phyloP scores from a whole-genome alignment of 2,329 filamentous ascomycete genomes.

The Aspergillus phoenicis region DNA sequence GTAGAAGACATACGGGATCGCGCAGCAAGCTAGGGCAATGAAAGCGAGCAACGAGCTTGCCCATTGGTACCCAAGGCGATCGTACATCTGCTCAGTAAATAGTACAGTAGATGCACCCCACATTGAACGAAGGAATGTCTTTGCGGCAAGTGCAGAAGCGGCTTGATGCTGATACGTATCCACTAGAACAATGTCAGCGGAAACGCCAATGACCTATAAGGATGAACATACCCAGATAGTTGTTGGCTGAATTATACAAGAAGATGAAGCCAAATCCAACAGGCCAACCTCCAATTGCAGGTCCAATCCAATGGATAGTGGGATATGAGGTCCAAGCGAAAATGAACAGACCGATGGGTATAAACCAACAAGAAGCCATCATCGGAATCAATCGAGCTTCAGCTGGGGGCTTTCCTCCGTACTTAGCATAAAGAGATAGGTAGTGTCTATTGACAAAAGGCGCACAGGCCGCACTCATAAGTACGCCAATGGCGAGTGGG shows the following conservation, averaged over 20 bases:
- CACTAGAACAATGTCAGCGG: slow-evolving; percentile 41
- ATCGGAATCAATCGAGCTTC: slow-evolving; percentile 80
- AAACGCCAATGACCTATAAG: background rate
- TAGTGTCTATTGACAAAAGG: slow-evolving; percentile 83
- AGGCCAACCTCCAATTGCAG: slow-evolving; percentile 68
- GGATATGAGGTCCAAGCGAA: slow-evolving; percentile 71
- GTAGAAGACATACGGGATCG: slow-evolving; percentile 82
- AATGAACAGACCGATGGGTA: slow-evolving; percentile 67
- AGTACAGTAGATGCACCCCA: slow-evolving; percentile 78
- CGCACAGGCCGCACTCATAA: slow-evolving; percentile 66
- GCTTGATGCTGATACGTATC: slow-evolving; percentile 73
- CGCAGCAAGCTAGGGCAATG: slow-evolving; percentile 74
- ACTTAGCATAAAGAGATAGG: slow-evolving; percentile 61
- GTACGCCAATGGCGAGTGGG: slow-evolving; percentile 74
- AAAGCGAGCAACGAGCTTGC: slow-evolving; percentile 73
- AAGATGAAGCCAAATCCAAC: slow-evolving; percentile 83
- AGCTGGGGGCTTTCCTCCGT: slow-evolving; percentile 73
- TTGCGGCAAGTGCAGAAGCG: slow-evolving; percentile 77
- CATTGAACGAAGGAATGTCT: slow-evolving; percentile 76
- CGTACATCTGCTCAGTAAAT: slow-evolving; percentile 82
- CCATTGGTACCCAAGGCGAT: slow-evolving; percentile 73
- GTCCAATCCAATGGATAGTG: slow-evolving; percentile 68
- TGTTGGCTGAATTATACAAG: slow-evolving; percentile 77
- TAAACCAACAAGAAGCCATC: slow-evolving; percentile 76
- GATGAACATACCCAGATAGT: slow-evolving; percentile 59